These are phyloP conservation scores for Geotrichum aggregatum DNA, from an alignment of 1,139 yeast species.

Conservation along the genomic window DNA sequence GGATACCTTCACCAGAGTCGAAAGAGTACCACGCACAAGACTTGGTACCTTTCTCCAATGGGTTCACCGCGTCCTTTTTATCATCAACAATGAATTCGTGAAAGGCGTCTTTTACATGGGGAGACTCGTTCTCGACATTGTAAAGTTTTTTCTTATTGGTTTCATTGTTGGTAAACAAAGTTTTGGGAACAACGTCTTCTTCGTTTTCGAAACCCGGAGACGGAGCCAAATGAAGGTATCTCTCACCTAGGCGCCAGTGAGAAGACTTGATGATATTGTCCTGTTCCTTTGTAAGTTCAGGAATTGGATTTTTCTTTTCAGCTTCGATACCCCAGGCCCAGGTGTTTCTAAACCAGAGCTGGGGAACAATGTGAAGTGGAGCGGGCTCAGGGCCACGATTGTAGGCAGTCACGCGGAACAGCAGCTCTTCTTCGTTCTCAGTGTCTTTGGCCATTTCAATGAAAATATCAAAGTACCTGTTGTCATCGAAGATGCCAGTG, in stretches of 20 bases:
- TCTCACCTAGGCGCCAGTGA: constrained; percentile 69
- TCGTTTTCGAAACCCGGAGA: constrained; percentile 66
- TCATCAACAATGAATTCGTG: constrained; percentile 75
- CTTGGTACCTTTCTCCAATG: constrained; percentile 65
- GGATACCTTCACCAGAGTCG: constrained; percentile 70
- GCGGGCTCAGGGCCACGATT: constrained; percentile 81
- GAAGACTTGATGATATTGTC: constrained; percentile 51
- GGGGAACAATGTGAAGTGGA: constrained; percentile 84
- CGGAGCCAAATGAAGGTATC: constrained; percentile 74
- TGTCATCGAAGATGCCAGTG: constrained; percentile 71
- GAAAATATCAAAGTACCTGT: constrained; percentile 82
- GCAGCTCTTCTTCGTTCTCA: constrained; percentile 73
- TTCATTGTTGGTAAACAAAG: constrained; percentile 85
- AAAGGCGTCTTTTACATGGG: constrained; percentile 82
- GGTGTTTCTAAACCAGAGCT: constrained; percentile 79
- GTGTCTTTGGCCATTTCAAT: constrained; percentile 89
- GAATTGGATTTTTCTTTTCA: constrained; percentile 47
- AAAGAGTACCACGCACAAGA: constrained; percentile 79
- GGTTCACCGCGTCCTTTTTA: constrained; percentile 60
- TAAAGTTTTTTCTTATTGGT: constrained; percentile 71
- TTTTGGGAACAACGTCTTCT: constrained; percentile 67
- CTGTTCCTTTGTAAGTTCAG: constrained; percentile 45
- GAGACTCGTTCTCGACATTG: constrained; percentile 49
- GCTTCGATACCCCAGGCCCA: constrained; percentile 84
- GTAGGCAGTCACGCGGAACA: constrained; percentile 84